Evolutionary conservation across 1,284 basidiomycete genomes (phyloP).

Genomic region (Xerocomus minutiporus): DNA sequence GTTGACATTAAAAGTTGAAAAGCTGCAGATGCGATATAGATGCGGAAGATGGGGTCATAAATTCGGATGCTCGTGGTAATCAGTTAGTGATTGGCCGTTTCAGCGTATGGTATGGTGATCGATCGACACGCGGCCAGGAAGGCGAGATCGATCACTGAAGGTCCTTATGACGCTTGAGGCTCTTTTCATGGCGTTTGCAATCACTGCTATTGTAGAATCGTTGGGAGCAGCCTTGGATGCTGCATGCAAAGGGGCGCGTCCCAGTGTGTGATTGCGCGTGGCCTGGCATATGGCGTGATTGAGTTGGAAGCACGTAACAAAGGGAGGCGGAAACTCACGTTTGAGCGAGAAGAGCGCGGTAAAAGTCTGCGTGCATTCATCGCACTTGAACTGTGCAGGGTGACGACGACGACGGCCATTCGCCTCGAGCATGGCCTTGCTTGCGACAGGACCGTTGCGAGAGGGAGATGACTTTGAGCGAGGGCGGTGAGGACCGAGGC

Average conservation of each 20-base stretch:
- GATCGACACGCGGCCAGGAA: constrained; percentile 18
- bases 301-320: background rate
- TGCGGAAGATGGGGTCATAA: constrained; percentile 4
- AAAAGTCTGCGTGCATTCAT: constrained; percentile 24
- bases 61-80: constrained; percentile 5
- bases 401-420: constrained; percentile 32
- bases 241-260: constrained; percentile 24
- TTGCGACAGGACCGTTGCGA: constrained; percentile 25
- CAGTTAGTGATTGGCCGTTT: constrained; percentile 1
- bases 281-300: constrained; percentile 20
- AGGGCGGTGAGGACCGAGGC: constrained; percentile 11
- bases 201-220: constrained; percentile 33
- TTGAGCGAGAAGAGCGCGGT: constrained; percentile 33
- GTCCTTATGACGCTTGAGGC: constrained; percentile 30
- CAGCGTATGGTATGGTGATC: constrained; percentile 11
- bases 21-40: constrained; percentile 5
- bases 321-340: constrained; percentile 21
- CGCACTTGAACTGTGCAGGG: constrained; percentile 19
- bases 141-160: constrained; percentile 16
- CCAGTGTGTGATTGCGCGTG: constrained; percentile 32
- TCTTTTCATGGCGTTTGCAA: constrained; percentile 34
- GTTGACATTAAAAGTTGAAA: background rate
- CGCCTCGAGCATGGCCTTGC: constrained; percentile 33
- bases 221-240: constrained; percentile 25
- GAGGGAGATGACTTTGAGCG: constrained; percentile 15